phyloP scores from a whole-genome alignment of 768 basidiomycete species.

The Hericium rajendrae region DNA sequence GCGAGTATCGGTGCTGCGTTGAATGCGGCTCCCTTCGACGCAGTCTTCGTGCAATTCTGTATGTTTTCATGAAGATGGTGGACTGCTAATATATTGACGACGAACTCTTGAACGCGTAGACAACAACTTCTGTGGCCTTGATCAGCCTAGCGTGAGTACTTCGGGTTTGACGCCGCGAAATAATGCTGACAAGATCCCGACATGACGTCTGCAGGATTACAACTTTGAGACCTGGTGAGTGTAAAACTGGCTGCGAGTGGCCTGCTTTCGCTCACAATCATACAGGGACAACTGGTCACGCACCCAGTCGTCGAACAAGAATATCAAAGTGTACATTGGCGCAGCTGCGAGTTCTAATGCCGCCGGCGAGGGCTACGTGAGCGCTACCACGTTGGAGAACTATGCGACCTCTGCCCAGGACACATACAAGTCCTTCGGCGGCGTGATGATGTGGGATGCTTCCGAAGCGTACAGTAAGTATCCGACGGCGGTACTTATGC shows the following conservation, averaged over 20 bases:
- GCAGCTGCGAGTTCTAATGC: slow-evolving; percentile 49
- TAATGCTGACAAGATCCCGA: too few relatives aligned
- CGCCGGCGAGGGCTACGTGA: slow-evolving; percentile 49
- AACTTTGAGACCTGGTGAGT: slow-evolving; percentile 44
- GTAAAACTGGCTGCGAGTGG: not conserved
- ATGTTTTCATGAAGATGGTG: slow-evolving; percentile 18
- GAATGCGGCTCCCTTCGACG: slow-evolving; percentile 56
- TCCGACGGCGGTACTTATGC: not conserved
- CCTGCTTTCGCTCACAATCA: not conserved
- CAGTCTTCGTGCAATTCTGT: slow-evolving; percentile 68
- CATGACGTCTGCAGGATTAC: slow-evolving; percentile 28
- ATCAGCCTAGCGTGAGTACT: slow-evolving; percentile 32
- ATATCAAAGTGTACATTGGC: slow-evolving; percentile 61
- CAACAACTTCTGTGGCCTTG: slow-evolving; percentile 54
- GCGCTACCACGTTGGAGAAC: slow-evolving; percentile 32
- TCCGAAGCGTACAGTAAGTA: slow-evolving; percentile 19
- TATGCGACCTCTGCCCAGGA: slow-evolving; percentile 42
- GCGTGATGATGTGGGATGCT: slow-evolving; percentile 38
- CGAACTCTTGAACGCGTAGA: slow-evolving; percentile 16
- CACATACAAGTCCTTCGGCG: slow-evolving; percentile 58
- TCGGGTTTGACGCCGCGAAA: slow-evolving; percentile 15
- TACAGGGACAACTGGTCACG: slow-evolving; percentile 59
- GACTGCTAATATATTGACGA: too few relatives aligned
- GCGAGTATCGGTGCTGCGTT: slow-evolving; percentile 48
- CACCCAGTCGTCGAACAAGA: slow-evolving; percentile 43